Percentiles rank a stretch among this genome's conserved stretches.
Conservation (phyloP, 1,284 basidiomycete species). For the Rhodofomes roseus region DNA sequence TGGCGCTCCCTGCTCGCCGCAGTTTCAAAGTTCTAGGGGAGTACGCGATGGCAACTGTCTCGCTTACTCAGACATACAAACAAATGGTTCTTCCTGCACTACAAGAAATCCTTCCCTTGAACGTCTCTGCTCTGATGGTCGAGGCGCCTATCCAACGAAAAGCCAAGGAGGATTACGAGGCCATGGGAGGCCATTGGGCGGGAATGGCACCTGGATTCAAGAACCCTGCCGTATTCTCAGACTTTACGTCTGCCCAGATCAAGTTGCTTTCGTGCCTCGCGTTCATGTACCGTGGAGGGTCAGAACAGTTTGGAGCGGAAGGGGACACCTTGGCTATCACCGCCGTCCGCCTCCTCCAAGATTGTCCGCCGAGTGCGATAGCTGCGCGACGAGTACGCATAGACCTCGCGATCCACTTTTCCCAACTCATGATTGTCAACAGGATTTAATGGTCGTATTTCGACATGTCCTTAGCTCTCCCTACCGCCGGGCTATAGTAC, state of each 20-base stretch:
- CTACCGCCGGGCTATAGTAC: conserved; percentile 78
- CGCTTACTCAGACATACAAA: conserved; percentile 84
- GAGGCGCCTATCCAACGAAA: conserved; percentile 88
- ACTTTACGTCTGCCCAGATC: conserved; percentile 91
- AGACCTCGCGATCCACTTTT: neutral
- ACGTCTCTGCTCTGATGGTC: conserved; percentile 72
- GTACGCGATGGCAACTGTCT: conserved; percentile 90
- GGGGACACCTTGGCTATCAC: conserved; percentile 81
- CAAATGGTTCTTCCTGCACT: conserved; percentile 67
- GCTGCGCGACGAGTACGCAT: conserved; percentile 66
- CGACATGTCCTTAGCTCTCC: conserved; percentile 87
- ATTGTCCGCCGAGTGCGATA: conserved; percentile 90
- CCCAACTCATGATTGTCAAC: conserved; percentile 3
- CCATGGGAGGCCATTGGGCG: conserved; percentile 79
- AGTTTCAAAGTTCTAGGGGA: conserved; percentile 97
- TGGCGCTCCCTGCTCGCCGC: conserved; percentile 65
- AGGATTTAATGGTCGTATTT: conserved; percentile 93
- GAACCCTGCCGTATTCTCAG: conserved; percentile 80
- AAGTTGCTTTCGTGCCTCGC: conserved; percentile 96
- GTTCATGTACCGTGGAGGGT: conserved; percentile 78
- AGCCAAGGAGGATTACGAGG: conserved; percentile 78
- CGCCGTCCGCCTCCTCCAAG: conserved; percentile 86
- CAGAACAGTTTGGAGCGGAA: conserved; percentile 73
- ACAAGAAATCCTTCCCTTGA: conserved; percentile 70
- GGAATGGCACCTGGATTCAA: conserved; percentile 80